A percentile compares a stretch with the other conserved stretches of the same genome.
These are phyloP conservation scores for Xylaria sp. DNA, from an alignment of 2,329 filamentous ascomycete species.

Conservation along the genomic window DNA sequence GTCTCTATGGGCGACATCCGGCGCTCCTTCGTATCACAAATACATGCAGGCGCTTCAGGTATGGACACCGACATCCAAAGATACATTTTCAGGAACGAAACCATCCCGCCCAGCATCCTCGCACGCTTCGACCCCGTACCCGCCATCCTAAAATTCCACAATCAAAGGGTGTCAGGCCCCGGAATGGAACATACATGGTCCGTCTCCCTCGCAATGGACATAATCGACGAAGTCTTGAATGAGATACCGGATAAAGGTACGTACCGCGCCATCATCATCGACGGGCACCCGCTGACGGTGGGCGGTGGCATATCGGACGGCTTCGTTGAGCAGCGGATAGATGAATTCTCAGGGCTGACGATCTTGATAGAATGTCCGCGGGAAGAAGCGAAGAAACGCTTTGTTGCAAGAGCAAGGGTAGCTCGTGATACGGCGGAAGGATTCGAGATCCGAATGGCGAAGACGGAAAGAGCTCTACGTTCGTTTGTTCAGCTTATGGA, in stretches of 20 bases:
- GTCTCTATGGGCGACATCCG: conserved; percentile 11
- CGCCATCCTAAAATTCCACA: conserved; percentile 1
- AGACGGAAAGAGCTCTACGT: neutral
- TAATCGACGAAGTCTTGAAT: conserved; percentile 3
- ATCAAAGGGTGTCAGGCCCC: neutral
- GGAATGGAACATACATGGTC: neutral
- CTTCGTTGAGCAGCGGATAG: neutral
- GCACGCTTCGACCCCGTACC: neutral
- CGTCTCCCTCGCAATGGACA: neutral
- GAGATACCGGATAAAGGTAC: neutral
- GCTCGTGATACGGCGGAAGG: neutral
- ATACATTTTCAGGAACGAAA: neutral
- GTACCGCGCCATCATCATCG: conserved; percentile 7
- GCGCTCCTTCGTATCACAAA: neutral
- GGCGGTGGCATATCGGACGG: neutral
- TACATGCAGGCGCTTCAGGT: neutral
- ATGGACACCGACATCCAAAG: neutral
- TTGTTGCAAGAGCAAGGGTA: neutral
- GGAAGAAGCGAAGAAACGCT: conserved; percentile 4
- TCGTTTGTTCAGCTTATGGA: conserved; percentile 6
- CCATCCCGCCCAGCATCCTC: neutral
- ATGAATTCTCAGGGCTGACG: neutral
- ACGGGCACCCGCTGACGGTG: conserved; percentile 5
- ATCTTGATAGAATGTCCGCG: conserved; percentile 7
- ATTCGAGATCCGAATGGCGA: conserved; percentile 1